A percentile compares a stretch with the other conserved stretches of the same genome.
Evolutionary conservation across 1,139 yeast genomes (phyloP).

Genomic region (Pneumocystis wakefieldiae): DNA sequence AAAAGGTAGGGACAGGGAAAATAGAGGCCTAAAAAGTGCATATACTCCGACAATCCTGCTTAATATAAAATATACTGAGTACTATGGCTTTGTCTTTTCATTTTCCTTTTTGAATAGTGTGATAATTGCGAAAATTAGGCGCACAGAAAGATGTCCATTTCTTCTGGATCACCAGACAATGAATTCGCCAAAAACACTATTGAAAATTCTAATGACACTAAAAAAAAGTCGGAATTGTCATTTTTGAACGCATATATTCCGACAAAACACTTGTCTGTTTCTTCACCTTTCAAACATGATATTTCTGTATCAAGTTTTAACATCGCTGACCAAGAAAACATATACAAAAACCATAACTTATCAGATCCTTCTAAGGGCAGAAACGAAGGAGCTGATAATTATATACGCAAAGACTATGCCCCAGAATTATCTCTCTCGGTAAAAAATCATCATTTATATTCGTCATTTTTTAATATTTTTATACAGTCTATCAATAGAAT

Average conservation of each 20-base stretch:
- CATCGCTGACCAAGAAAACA: neutral
- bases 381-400: neutral
- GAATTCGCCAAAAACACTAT: neutral
- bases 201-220: neutral
- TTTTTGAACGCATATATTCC: neutral
- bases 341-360: neutral
- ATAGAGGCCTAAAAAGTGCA: neutral
- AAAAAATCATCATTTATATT: neutral
- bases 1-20: neutral
- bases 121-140: neutral
- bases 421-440: neutral
- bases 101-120: neutral
- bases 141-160: neutral
- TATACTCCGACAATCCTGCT: neutral
- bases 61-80: neutral
- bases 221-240: neutral
- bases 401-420: neutral
- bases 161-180: neutral
- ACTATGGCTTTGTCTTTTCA: neutral
- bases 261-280: neutral
- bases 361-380: neutral
- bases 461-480: neutral
- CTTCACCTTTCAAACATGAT: neutral
- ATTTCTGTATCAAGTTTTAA: neutral
- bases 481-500: neutral